These are phyloP conservation scores for Xylaria sp. DNA, from an alignment of 2,329 filamentous ascomycete genomes.

Conservation along the genomic window DNA sequence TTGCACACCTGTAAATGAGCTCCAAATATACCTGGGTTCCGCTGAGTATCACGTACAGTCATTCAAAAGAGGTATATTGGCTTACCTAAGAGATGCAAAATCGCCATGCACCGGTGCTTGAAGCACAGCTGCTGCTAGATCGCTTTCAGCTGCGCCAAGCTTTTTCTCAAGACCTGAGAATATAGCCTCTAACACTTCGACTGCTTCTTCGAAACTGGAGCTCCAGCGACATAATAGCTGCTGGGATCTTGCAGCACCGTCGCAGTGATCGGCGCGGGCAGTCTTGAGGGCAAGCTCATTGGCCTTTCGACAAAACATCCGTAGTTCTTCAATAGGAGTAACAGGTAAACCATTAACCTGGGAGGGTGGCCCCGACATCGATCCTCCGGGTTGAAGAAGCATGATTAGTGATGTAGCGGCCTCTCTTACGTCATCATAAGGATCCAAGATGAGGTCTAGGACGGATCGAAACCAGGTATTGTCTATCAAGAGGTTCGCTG, in stretches of 20 bases:
- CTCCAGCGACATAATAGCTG: conserved; percentile 74
- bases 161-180: conserved; percentile 72
- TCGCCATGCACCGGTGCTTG: conserved; percentile 75
- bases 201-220: conserved; percentile 53
- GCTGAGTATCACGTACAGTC: conserved; percentile 22
- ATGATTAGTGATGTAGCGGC: conserved; percentile 63
- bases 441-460: conserved; percentile 83
- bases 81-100: conserved; percentile 72
- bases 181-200: conserved; percentile 66
- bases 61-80: neutral
- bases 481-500: conserved; percentile 56
- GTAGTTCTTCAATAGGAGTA: conserved; percentile 52
- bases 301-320: conserved; percentile 61
- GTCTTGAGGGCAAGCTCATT: conserved; percentile 72
- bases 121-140: conserved; percentile 74
- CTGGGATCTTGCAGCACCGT: conserved; percentile 84
- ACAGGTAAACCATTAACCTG: conserved; percentile 24
- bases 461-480: conserved; percentile 69
- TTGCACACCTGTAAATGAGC: conserved; percentile 57
- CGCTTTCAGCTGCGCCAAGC: conserved; percentile 67
- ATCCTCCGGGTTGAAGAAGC: conserved; percentile 57
- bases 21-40: conserved; percentile 61
- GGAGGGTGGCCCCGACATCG: conserved; percentile 35
- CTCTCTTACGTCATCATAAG: conserved; percentile 89
- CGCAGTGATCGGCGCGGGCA: conserved; percentile 89